Evolutionary conservation across 495 filamentous ascomycete genomes (phyloP).

Genomic region (Lasiosphaeria ovina): DNA sequence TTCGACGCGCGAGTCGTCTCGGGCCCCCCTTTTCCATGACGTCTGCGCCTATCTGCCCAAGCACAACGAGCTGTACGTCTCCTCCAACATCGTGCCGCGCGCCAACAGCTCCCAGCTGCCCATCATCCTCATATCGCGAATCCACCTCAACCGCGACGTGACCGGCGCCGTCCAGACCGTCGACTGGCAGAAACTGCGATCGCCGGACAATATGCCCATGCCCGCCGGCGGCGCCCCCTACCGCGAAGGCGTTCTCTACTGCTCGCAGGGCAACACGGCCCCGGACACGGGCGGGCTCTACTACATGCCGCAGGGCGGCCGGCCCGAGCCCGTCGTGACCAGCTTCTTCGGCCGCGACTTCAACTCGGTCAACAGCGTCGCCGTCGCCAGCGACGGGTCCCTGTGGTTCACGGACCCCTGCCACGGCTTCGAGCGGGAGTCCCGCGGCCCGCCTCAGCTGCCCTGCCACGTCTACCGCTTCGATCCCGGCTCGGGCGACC

Average conservation of each 20-base stretch:
- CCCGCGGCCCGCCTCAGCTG: constrained; percentile 40
- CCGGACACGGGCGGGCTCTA: constrained; percentile 49
- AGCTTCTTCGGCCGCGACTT: constrained; percentile 44
- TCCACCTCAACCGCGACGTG: constrained; percentile 31
- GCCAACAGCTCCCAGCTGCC: constrained; percentile 38
- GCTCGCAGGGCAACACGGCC: constrained; percentile 50
- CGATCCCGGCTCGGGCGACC: constrained; percentile 27
- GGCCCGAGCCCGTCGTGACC: constrained; percentile 37
- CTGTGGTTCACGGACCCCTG: constrained; percentile 53
- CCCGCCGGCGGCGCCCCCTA: constrained; percentile 48
- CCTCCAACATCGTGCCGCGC: constrained; percentile 51
- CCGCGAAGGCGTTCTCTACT: constrained; percentile 40
- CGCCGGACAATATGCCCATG: constrained; percentile 49
- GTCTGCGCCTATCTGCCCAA: constrained; percentile 51
- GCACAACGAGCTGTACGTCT: constrained; percentile 54
- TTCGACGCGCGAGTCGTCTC: constrained; percentile 32
- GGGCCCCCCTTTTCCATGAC: constrained; percentile 58
- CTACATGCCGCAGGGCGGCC: constrained; percentile 41
- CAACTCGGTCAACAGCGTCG: constrained; percentile 48
- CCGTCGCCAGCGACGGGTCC: constrained; percentile 34
- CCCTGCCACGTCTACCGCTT: constrained; percentile 49
- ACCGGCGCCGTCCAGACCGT: constrained; percentile 22
- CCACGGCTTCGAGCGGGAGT: constrained; percentile 41
- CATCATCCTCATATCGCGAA: constrained; percentile 41
- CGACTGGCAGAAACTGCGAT: constrained; percentile 46